These are phyloP conservation scores for Mycena filopes DNA, from an alignment of 768 basidiomycete genomes.

Conservation along the genomic window DNA sequence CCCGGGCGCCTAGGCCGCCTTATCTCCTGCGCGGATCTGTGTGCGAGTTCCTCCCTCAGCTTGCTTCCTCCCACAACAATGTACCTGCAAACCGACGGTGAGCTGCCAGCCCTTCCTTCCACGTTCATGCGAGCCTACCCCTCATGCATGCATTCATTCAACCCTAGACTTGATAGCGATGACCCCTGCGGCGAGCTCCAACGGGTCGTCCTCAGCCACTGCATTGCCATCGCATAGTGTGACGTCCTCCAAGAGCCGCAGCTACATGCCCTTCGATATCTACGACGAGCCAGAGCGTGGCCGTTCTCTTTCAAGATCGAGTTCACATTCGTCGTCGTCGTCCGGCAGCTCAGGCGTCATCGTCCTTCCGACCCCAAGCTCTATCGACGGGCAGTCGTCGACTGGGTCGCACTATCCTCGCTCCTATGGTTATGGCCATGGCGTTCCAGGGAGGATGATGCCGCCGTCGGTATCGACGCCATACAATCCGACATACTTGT, in stretches of 20 bases:
- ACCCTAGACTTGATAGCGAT: background rate
- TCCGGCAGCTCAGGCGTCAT: constrained; percentile 20
- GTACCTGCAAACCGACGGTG: constrained; percentile 7
- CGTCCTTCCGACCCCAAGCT: constrained; percentile 9
- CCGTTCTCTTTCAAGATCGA: constrained; percentile 26
- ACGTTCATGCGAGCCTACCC: background rate
- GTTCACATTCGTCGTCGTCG: constrained; percentile 22
- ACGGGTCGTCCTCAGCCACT: constrained; percentile 20
- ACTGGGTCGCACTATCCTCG: background rate
- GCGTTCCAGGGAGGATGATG: background rate
- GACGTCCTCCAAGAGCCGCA: constrained; percentile 12
- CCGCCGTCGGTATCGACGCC: background rate
- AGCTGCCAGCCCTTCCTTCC: background rate
- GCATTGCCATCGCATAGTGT: constrained; percentile 13
- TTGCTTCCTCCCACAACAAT: constrained; percentile 27
- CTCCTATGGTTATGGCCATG: background rate
- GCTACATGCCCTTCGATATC: background rate
- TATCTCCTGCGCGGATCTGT: constrained; percentile 16
- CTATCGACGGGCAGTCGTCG: constrained; percentile 3
- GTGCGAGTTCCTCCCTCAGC: background rate
- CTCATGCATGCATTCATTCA: background rate
- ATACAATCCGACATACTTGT: background rate
- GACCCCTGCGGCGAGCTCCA: constrained; percentile 26
- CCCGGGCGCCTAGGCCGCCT: constrained; percentile 15
- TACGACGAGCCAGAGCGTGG: constrained; percentile 24